Base-by-base conservation (phyloP, 2,329 filamentous ascomycete genomes). In the Pleurostoma richardsiae region DNA sequence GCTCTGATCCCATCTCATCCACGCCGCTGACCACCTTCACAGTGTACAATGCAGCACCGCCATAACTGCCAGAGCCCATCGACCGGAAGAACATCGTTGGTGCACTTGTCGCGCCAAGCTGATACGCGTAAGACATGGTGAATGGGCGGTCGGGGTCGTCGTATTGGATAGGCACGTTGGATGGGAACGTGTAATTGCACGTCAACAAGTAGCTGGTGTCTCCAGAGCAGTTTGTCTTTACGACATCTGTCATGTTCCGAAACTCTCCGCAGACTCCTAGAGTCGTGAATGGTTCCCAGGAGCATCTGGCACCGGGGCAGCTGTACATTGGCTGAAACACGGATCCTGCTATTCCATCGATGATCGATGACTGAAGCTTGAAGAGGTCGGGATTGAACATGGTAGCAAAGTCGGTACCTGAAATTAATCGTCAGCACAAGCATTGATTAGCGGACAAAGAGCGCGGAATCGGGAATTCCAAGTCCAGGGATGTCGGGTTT, bases 231-330 rank as follows among this genome's bases (percentile, higher is more conserved):
- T 46, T 42, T 8, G 36, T 19, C 5, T 36, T 40, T 3, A 41
- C 29, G 8, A 11, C 26, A 3, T 41, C 33, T 2, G 51, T 56
- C 5, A 55, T 27, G 30, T 57, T 50, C 2, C 36, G 8, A 29
- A 46, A 54, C 4, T n/a, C 38, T 5, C 39, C 30, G 36, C 55
- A 58, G 3, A 56, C 36, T 3, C 48, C 54, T 1, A 59, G 43
- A 7, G 52, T 55, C 6, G 19, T 48, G 40, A 54, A 55, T 3
- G 41, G 26, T 4, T 41, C 7, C 52, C 54, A 58, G 3, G 44
- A 49, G 38, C 55, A 58, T 5, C 42, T 26, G 1, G 43, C 41
- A 2, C 47, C 39, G 7, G 54, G 55, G 39, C 54, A 57, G 3
- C 42, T 39, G 38, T 53, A 50, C 19, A 43, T 45, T 3, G 46